These are phyloP conservation scores for Coemansia sp. DNA, from an alignment of 192 early-diverging fungal species.

Conservation along the genomic window DNA sequence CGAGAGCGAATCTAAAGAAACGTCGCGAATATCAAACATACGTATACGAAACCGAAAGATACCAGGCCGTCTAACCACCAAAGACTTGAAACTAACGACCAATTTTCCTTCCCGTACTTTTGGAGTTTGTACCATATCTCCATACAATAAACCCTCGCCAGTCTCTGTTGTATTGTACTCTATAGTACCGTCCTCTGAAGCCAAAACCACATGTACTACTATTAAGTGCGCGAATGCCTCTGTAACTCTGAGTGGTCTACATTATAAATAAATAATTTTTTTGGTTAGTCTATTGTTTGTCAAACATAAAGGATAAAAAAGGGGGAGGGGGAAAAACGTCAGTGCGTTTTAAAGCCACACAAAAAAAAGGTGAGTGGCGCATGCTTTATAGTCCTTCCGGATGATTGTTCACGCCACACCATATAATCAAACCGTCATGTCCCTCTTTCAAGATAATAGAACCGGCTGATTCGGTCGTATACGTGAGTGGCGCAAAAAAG, in stretches of 20 bases:
- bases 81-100: conserved; percentile 19
- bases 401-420: neutral
- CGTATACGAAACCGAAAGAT: conserved; percentile 28
- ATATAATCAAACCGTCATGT: neutral
- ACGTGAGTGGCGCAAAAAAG: conserved; percentile 1
- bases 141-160: conserved; percentile 23
- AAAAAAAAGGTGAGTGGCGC: neutral
- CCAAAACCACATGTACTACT: conserved; percentile 24
- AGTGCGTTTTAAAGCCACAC: too few relatives aligned
- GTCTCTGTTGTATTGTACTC: conserved; percentile 24
- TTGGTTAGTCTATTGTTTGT: neutral
- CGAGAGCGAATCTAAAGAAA: neutral
- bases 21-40: conserved; percentile 28
- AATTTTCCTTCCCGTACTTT: conserved; percentile 16
- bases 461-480: neutral
- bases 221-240: conserved; percentile 21
- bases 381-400: neutral
- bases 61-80: conserved; percentile 21
- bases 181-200: conserved; percentile 34
- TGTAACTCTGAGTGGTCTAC: conserved; percentile 26
- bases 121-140: conserved; percentile 8
- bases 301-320: neutral
- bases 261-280: conserved; percentile 1
- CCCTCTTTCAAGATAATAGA: neutral
- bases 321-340: neutral